Conservation (phyloP, 2,329 filamentous ascomycete species). For the Curvularia sp. region DNA sequence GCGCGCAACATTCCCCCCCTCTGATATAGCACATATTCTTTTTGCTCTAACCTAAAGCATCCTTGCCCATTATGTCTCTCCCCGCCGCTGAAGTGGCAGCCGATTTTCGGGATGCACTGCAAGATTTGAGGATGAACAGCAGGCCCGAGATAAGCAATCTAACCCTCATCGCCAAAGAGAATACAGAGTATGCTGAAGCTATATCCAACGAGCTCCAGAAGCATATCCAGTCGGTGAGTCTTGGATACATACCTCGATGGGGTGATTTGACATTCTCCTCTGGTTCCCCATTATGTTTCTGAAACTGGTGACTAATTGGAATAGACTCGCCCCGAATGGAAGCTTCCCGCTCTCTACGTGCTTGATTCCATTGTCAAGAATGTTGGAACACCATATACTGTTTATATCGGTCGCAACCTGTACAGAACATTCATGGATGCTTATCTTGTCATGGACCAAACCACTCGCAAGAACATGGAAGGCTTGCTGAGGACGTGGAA, state of each 20-base stretch:
- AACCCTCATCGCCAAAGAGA: conserved; percentile 96
- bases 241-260: conserved; percentile 4
- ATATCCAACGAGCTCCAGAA: conserved; percentile 90
- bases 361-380: conserved; percentile 99
- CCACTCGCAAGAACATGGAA: conserved; percentile 88
- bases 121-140: conserved; percentile 89
- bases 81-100: conserved; percentile 86
- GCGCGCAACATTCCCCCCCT: conserved; percentile 25
- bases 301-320: conserved; percentile 25
- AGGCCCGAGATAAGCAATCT: conserved; percentile 96
- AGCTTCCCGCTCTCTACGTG: conserved; percentile 94
- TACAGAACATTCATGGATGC: conserved; percentile 97
- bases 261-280: background rate
- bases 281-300: background rate
- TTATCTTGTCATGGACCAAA: conserved; percentile 85
- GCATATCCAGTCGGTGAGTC: conserved; percentile 92
- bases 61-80: conserved; percentile 66
- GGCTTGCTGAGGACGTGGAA: conserved; percentile 99
- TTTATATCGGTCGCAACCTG: conserved; percentile 90
- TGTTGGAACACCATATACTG: conserved; percentile 94
- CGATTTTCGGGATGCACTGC: conserved; percentile 91
- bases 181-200: conserved; percentile 91
- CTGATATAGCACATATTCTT: conserved; percentile 18
- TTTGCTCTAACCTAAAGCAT: conserved; percentile 36
- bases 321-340: conserved; percentile 88